Evolutionary conservation across 2,329 filamentous ascomycete genomes (phyloP), one percentile per base, ranked within the genome.

Genomic region (Trichoderma simmonsii): DNA sequence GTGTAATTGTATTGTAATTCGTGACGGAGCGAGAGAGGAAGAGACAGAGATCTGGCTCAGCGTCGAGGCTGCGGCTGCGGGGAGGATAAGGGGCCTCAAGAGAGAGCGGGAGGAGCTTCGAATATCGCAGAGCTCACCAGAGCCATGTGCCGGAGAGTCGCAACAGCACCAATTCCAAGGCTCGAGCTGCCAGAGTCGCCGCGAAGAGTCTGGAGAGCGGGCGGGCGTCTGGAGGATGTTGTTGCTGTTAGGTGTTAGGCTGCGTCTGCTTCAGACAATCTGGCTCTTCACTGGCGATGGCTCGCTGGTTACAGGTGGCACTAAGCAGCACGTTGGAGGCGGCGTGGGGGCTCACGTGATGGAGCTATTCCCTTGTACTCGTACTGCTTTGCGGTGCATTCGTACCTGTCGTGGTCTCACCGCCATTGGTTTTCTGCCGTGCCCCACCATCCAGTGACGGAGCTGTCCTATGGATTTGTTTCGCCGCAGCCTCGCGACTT

Each of bases 241-340:
- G 64, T 30, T 67, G 64, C 43, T 39, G 39, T 65, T 54, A 18
- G 62, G 39, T 54, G 62, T 54, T 61, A 8, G 66, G 56, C 66
- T 48, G 66, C 64, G 54, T 66, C 63, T 24, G 63, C 65, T 69
- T 69, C 66, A 70, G 67, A 70, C 67, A 70, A 70, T 70, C 67
- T 70, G 67, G 67, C 67, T 70, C 57, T 70, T 62, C 51, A 39
- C 56, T 62, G 57, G 67, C 57, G 67, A 70, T 70, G 67, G 67
- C 67, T 70, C 56, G 75, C 77, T 80, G 77, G 81, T 32, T 81
- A 82, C 80, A 82, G 80, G 81, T 82, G 81, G 80, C 81, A 82
- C 80, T 80, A 81, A 82, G 77, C 76, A 75, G 78, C 71, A 39
- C n/a, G 60, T 67, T 30, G 67, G 39, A 26, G 61, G n/a, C 26